These are phyloP conservation scores for Malassezia brasiliensis DNA, from an alignment of 1,284 basidiomycete genomes.

Conservation along the genomic window DNA sequence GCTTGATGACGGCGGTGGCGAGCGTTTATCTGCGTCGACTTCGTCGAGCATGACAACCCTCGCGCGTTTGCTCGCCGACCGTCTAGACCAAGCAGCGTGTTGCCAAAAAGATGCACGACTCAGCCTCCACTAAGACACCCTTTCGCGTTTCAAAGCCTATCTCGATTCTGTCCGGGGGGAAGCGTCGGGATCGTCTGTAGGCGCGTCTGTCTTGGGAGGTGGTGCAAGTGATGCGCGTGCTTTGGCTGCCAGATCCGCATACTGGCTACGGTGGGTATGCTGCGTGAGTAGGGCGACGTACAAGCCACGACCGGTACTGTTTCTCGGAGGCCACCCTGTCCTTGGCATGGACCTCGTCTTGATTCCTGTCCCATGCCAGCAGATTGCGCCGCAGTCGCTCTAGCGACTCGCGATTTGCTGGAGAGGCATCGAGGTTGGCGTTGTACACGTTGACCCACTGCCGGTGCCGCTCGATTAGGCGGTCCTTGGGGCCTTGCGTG, in stretches of 20 bases:
- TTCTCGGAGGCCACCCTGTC: background rate
- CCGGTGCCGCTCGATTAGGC: constrained; percentile 32
- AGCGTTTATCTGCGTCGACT: background rate
- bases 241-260: constrained; percentile 7
- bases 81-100: no score
- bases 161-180: no score
- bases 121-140: no score
- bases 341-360: constrained; percentile 2
- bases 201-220: no score
- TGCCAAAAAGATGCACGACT: no score
- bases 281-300: constrained; percentile 1
- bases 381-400: constrained; percentile 26
- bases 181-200: no score
- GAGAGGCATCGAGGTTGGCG: constrained; percentile 40
- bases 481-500: constrained; percentile 25
- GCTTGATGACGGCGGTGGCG: background rate
- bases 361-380: constrained; percentile 28
- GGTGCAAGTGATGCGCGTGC: constrained; percentile 4
- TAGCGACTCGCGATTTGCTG: constrained; percentile 20
- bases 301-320: constrained; percentile 12
- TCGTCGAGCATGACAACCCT: background rate
- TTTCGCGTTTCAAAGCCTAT: no score
- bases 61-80: no score
- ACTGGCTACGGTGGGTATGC: constrained; percentile 10
- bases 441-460: constrained; percentile 46